A percentile compares a stretch with the other conserved stretches of the same genome.
Evolutionary conservation across 805 yeast species (phyloP).

Genomic region (Danielia reshetovae): DNA sequence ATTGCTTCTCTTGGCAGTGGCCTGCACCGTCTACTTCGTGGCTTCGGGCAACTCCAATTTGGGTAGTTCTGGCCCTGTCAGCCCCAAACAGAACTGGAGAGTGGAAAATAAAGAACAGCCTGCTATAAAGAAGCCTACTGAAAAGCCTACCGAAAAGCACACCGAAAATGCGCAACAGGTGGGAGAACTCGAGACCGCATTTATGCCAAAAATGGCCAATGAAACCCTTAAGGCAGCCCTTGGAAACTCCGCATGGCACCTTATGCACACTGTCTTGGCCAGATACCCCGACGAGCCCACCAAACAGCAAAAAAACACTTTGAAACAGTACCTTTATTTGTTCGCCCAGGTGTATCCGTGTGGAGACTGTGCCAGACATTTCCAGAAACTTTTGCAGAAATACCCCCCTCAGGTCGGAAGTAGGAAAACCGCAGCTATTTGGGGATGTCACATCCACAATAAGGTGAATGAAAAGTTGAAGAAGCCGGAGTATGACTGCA

Average conservation of each 20-base stretch:
- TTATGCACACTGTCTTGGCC: constrained; percentile 88
- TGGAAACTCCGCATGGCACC: constrained; percentile 87
- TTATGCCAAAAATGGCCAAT: constrained; percentile 94
- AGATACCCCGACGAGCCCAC: constrained; percentile 86
- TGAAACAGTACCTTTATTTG: constrained; percentile 58
- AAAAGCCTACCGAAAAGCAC: background rate
- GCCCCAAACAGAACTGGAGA: constrained; percentile 1
- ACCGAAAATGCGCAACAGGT: background rate
- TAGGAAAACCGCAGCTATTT: constrained; percentile 77
- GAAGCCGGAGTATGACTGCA: constrained; percentile 70
- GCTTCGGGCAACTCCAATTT: constrained; percentile 14
- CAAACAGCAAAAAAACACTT: constrained; percentile 55
- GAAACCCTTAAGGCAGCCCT: constrained; percentile 76
- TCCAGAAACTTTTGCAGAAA: constrained; percentile 60
- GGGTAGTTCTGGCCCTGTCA: constrained; percentile 4
- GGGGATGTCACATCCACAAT: constrained; percentile 77
- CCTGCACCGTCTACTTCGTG: constrained; percentile 16
- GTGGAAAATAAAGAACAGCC: background rate
- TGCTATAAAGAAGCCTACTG: background rate
- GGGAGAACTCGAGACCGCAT: constrained; percentile 40
- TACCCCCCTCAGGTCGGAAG: constrained; percentile 82
- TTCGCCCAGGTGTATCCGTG: constrained; percentile 95
- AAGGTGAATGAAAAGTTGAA: constrained; percentile 21
- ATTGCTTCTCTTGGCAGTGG: constrained; percentile 10
- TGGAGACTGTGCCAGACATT: constrained; percentile 95